A percentile compares a stretch with the other conserved stretches of the same genome.
Evolutionary conservation across 192 early-diverging fungal genomes (phyloP).

Genomic region (Cetraspora pellucida): DNA sequence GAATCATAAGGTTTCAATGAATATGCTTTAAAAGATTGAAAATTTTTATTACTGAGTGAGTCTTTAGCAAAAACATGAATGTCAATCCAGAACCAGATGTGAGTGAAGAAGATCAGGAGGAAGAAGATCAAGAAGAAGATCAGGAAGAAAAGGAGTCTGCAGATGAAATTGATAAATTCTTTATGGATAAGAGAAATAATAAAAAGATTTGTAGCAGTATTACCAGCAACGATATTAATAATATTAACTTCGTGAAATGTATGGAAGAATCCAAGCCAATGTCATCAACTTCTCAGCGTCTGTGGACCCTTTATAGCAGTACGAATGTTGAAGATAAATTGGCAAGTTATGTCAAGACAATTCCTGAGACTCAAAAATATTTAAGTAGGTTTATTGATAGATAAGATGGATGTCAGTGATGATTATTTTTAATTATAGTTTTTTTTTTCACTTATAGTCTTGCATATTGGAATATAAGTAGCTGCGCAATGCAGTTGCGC

Average conservation of each 20-base stretch:
- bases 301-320: slow-evolving; percentile 9
- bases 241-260: slow-evolving; percentile 3
- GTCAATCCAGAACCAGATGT: neutral
- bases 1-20: neutral
- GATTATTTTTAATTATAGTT: too few species aligned
- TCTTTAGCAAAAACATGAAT: neutral
- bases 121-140: neutral
- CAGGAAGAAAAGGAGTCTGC: slow-evolving; percentile 20
- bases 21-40: slow-evolving; percentile 22
- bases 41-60: slow-evolving; percentile 29
- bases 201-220: slow-evolving; percentile 13
- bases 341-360: slow-evolving; percentile 18
- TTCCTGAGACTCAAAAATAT: slow-evolving; percentile 23
- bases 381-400: too few species aligned
- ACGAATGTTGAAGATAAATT: slow-evolving; percentile 26
- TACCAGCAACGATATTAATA: slow-evolving; percentile 24
- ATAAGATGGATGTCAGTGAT: too few species aligned
- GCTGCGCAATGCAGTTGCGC: too few species aligned
- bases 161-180: slow-evolving; percentile 28
- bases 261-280: neutral
- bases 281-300: slow-evolving; percentile 4
- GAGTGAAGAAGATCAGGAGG: neutral
- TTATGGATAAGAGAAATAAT: slow-evolving; percentile 29
- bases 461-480: too few species aligned
- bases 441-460: too few species aligned